These are phyloP conservation scores for Saturnispora serradocipensis DNA, from an alignment of 805 yeast species.

Conservation along the genomic window DNA sequence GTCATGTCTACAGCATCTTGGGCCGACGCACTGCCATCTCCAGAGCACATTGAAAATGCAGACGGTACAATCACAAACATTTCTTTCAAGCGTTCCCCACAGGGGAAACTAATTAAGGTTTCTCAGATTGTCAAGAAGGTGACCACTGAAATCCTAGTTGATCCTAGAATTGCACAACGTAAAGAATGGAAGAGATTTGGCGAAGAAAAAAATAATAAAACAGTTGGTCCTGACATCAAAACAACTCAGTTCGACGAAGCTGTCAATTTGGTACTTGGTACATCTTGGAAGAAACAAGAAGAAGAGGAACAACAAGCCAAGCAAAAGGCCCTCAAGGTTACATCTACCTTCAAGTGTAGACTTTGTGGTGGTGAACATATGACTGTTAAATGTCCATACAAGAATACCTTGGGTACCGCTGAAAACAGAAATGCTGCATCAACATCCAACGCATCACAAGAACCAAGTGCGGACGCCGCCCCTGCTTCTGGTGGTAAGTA, in stretches of 20 bases:
- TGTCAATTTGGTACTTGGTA: slow-evolving; percentile 64
- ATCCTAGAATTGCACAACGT: slow-evolving; percentile 79
- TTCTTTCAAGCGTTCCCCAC: slow-evolving; percentile 61
- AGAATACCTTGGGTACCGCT: slow-evolving; percentile 62
- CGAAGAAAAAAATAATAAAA: slow-evolving; percentile 52
- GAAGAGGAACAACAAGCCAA: slow-evolving; percentile 56
- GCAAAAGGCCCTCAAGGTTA: slow-evolving; percentile 45
- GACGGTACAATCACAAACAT: slow-evolving; percentile 90
- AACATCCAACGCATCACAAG: slow-evolving; percentile 1
- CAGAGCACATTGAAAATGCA: slow-evolving; percentile 65
- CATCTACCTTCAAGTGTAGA: slow-evolving; percentile 62
- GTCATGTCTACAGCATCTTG: slow-evolving; percentile 26
- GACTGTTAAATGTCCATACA: slow-evolving; percentile 93
- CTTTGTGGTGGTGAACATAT: slow-evolving; percentile 90
- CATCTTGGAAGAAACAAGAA: slow-evolving; percentile 69
- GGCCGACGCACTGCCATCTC: slow-evolving; percentile 64
- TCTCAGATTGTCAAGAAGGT: slow-evolving; percentile 79
- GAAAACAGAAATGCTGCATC: slow-evolving; percentile 7
- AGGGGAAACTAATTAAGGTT: slow-evolving; percentile 77
- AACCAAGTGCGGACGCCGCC: slow-evolving; percentile 12
- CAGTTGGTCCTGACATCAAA: slow-evolving; percentile 80
- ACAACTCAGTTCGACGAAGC: slow-evolving; percentile 87
- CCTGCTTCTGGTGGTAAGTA: slow-evolving; percentile 28
- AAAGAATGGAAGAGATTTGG: slow-evolving; percentile 87
- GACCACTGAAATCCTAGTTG: slow-evolving; percentile 70